These are phyloP conservation scores for Calocera viscosa DNA, from an alignment of 768 basidiomycete species.

Conservation along the genomic window DNA sequence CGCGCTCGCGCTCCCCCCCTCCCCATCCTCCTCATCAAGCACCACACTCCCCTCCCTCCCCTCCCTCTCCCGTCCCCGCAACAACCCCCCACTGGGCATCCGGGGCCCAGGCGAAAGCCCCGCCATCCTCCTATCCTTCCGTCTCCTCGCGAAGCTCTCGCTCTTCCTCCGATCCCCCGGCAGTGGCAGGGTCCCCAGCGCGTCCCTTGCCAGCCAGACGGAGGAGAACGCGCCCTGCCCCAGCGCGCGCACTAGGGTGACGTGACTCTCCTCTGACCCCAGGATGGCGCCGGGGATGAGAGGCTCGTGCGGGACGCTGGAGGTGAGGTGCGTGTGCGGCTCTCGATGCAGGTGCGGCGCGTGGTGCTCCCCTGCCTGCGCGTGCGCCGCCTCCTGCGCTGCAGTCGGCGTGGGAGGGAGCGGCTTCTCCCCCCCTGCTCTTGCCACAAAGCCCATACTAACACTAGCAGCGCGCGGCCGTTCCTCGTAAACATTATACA, in stretches of 20 bases:
- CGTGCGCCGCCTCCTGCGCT: not conserved
- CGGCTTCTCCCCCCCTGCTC: not conserved
- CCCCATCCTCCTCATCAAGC: slow-evolving; percentile 15
- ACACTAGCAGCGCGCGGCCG: not conserved
- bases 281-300: not conserved
- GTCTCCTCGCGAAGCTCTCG: slow-evolving; percentile 13
- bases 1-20: slow-evolving; percentile 13
- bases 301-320: not conserved
- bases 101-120: slow-evolving; percentile 12
- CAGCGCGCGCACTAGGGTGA: slow-evolving; percentile 38
- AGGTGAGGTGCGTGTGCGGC: not conserved
- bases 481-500: not conserved
- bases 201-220: slow-evolving; percentile 59
- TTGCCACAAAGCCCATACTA: not conserved
- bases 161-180: slow-evolving; percentile 13
- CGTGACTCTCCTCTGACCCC: not conserved
- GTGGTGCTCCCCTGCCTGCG: not conserved
- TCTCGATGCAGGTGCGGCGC: slow-evolving; percentile 2
- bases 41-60: slow-evolving; percentile 12
- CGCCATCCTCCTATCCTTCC: slow-evolving; percentile 15
- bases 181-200: slow-evolving; percentile 18
- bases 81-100: not conserved
- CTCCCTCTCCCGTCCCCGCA: slow-evolving; percentile 8
- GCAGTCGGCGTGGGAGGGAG: not conserved
- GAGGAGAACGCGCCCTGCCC: slow-evolving; percentile 64